phyloP scores from a whole-genome alignment of 2,329 filamentous ascomycete genomes.

The Pestalotiopsis sp. region DNA sequence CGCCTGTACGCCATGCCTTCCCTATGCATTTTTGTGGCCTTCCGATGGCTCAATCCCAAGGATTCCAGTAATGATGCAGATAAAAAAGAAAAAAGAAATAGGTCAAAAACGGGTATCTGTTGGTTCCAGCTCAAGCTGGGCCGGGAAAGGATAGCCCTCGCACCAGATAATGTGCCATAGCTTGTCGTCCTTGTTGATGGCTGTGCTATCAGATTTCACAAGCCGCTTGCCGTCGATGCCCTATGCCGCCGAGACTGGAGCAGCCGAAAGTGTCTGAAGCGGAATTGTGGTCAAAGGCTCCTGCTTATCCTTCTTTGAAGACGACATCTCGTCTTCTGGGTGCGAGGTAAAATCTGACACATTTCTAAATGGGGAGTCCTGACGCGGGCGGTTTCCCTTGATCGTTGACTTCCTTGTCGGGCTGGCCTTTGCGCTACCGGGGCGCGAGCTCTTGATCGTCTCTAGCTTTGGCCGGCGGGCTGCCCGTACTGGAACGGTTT shows the following conservation, averaged over 20 bases:
- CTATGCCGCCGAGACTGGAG: not conserved
- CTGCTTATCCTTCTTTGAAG: not conserved
- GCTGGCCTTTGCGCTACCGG: constrained; percentile 11
- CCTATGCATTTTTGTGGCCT: constrained; percentile 4
- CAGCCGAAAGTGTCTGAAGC: not conserved
- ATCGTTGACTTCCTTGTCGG: not conserved
- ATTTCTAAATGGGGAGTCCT: constrained; percentile 13
- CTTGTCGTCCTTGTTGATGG: not conserved
- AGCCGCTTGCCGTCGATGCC: not conserved
- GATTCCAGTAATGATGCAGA: not conserved
- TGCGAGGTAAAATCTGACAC: constrained; percentile 3
- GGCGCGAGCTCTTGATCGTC: constrained; percentile 25
- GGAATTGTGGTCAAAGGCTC: not conserved
- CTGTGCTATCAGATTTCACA: not conserved
- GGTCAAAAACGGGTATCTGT: not conserved
- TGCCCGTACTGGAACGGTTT: constrained; percentile 20
- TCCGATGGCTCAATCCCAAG: not conserved
- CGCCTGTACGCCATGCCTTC: constrained; percentile 5
- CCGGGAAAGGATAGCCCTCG: not conserved
- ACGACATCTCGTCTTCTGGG: constrained; percentile 2
- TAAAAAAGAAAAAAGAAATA: not conserved
- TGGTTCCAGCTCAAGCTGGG: not conserved
- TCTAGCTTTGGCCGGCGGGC: constrained; percentile 24
- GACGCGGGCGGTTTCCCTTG: not conserved
- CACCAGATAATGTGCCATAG: not conserved